Percentiles rank a stretch among this genome's conserved stretches.
phyloP scores from a whole-genome alignment of 2,329 filamentous ascomycete species.

The Zymoseptoria pseudotritici region DNA sequence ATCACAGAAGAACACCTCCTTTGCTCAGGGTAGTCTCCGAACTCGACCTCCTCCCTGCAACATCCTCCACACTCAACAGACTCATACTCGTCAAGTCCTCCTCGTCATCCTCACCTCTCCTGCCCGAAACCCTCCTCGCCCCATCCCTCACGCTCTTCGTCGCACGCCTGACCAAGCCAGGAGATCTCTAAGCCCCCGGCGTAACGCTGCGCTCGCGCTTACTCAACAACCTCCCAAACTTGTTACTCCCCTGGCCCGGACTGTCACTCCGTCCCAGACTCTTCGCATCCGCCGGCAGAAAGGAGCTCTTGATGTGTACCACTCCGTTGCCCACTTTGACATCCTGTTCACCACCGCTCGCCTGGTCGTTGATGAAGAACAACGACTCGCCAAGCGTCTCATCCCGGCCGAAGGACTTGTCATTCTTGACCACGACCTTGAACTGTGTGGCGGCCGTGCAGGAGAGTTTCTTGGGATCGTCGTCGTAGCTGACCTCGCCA shows the following conservation, averaged over 20 bases:
- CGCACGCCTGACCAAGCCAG: background rate
- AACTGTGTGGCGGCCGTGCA: slow-evolving; percentile 81
- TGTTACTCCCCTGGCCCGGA: slow-evolving; percentile 14
- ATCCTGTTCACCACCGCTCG: slow-evolving; percentile 57
- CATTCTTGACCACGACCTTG: slow-evolving; percentile 76
- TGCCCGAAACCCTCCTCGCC: background rate
- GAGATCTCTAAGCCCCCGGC: slow-evolving; percentile 19
- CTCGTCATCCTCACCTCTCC: background rate
- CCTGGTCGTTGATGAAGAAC: slow-evolving; percentile 87
- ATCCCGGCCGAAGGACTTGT: slow-evolving; percentile 76
- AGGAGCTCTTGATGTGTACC: slow-evolving; percentile 41
- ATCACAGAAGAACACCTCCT: background rate
- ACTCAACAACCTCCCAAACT: slow-evolving; percentile 22
- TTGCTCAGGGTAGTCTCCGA: background rate
- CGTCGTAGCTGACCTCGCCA: slow-evolving; percentile 60
- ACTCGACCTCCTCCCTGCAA: background rate
- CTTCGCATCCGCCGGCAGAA: slow-evolving; percentile 21
- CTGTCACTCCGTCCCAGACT: slow-evolving; percentile 8
- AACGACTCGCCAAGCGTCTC: slow-evolving; percentile 75
- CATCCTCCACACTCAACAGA: background rate
- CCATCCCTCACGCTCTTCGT: background rate
- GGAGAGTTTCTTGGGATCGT: slow-evolving; percentile 50
- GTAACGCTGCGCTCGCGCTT: slow-evolving; percentile 27
- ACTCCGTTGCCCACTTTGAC: slow-evolving; percentile 75
- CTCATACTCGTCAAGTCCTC: background rate